Evolutionary conservation across 768 basidiomycete genomes (phyloP), one percentile per base, ranked within the genome.

Genomic region (Pholiota conissans): DNA sequence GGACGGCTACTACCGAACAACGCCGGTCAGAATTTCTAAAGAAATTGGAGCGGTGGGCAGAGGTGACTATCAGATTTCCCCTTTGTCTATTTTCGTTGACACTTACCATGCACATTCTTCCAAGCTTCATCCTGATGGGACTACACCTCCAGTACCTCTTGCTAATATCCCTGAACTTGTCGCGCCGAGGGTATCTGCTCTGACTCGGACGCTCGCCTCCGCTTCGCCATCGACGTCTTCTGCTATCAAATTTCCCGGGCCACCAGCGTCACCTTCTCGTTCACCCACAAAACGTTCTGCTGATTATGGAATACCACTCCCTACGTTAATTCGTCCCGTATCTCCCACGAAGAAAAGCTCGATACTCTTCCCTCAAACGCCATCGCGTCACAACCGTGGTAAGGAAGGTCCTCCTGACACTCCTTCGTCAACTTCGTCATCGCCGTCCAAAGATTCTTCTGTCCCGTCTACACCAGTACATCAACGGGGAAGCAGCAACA

Each of bases 201-300:
- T 92, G 28, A 91, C 89, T 5, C 84, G 84, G 20, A 80, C 81
- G 16, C 78, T 92, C 51, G 87, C 87, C 20, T 89, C 90, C 34
- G 79, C 84, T 13, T 91, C 90, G 48, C 90, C 90, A 30, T 90
- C 89, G 64, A 80, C 79, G 48, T 69, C 74, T 16, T 65, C 69
- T 26, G 70, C 82, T 40, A 71, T 79, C 3, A 79, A 80, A 37
- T 65, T 76, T 53, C 75, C 79, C 20, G 67, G 56, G 11, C 69
- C 73, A 5, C 73, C 79, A 50, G 64, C 75, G 5, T 81, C 82
- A 8, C 74, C 79, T n/a, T 67, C 71, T 22, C 78, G 77, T 55
- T 75, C 77, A 45, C 76, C 78, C 11, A 61, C 62, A 27, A 80
- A 80, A 67, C 70, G 65, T 60, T 32, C 65, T 35, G 49, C 65